A percentile compares a stretch with the other conserved stretches of the same genome.
Evolutionary conservation across 805 yeast genomes (phyloP).

Genomic region (Candida pseudofarinosa): DNA sequence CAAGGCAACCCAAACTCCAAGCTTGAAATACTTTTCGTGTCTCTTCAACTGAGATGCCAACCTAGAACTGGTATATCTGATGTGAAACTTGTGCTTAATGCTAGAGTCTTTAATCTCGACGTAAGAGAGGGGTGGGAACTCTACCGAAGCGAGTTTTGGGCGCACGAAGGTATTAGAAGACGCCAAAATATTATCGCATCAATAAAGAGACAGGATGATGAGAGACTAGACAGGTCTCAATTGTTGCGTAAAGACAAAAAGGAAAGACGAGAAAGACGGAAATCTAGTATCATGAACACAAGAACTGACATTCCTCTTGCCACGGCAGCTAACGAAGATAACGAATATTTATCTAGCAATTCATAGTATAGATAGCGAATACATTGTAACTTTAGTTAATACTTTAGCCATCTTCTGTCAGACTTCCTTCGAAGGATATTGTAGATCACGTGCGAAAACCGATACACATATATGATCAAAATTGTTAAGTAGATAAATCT

Average conservation of each 20-base stretch:
- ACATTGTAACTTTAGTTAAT: too few relatives aligned
- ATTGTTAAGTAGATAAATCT: background rate
- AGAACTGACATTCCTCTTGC: background rate
- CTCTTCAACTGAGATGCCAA: slow-evolving; percentile 45
- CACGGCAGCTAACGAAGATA: background rate
- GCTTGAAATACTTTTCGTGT: slow-evolving; percentile 36
- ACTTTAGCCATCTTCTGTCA: too few relatives aligned
- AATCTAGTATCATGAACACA: slow-evolving; percentile 11
- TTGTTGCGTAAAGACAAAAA: slow-evolving; percentile 33
- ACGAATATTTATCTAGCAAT: background rate
- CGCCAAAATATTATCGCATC: slow-evolving; percentile 33
- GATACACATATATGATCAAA: background rate
- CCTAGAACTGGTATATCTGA: slow-evolving; percentile 68
- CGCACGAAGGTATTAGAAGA: slow-evolving; percentile 69
- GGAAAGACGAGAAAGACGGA: slow-evolving; percentile 39
- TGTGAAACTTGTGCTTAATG: slow-evolving; percentile 75
- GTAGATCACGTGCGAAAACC: background rate
- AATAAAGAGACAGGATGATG: slow-evolving; percentile 11
- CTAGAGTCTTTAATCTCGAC: slow-evolving; percentile 77
- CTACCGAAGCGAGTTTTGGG: slow-evolving; percentile 92
- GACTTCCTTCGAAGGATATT: too few relatives aligned
- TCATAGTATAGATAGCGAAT: background rate
- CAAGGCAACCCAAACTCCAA: slow-evolving; percentile 26
- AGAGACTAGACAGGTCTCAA: slow-evolving; percentile 19
- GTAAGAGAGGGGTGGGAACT: slow-evolving; percentile 93